Evolutionary conservation across 2,329 filamentous ascomycete genomes (phyloP).

Genomic region (Echinosphaeria canescens): DNA sequence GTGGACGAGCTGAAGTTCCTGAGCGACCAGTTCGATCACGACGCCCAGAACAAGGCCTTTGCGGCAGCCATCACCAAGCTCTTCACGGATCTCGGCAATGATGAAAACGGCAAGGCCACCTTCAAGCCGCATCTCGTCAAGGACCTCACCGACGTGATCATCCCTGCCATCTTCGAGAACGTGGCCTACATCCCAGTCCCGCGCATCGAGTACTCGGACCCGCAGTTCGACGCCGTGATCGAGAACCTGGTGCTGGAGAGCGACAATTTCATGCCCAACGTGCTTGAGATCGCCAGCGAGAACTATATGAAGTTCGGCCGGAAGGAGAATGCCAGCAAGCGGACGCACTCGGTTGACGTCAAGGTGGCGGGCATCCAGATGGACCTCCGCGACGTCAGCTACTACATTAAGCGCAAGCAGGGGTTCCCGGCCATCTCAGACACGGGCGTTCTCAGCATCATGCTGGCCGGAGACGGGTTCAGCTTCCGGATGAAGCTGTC

Average conservation of each 20-base stretch:
- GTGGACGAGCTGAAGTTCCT: constrained; percentile 83
- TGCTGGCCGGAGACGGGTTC: constrained; percentile 71
- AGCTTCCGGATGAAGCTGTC: constrained; percentile 83
- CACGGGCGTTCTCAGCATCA: constrained; percentile 71
- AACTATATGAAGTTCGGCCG: constrained; percentile 93
- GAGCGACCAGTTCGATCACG: constrained; percentile 70
- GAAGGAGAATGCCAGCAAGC: constrained; percentile 64
- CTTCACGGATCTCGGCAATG: constrained; percentile 72
- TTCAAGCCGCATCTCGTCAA: constrained; percentile 92
- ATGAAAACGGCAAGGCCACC: constrained; percentile 58
- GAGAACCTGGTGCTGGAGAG: constrained; percentile 93
- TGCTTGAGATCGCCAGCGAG: constrained; percentile 71
- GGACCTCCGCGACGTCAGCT: constrained; percentile 78
- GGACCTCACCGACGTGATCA: constrained; percentile 69
- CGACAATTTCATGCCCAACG: constrained; percentile 91
- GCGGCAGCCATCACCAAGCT: constrained; percentile 57
- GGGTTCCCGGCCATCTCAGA: constrained; percentile 82
- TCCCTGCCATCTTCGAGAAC: constrained; percentile 66
- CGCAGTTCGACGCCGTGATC: constrained; percentile 65
- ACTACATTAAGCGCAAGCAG: constrained; percentile 86
- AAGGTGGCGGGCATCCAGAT: constrained; percentile 81
- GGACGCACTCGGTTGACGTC: constrained; percentile 62
- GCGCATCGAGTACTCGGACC: constrained; percentile 80
- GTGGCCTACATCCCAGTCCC: constrained; percentile 82
- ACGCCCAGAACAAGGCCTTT: constrained; percentile 71